Percentiles rank a stretch among this genome's conserved stretches.
Conservation (phyloP, 2,329 filamentous ascomycete species). For the Pseudogymnoascus sp. region DNA sequence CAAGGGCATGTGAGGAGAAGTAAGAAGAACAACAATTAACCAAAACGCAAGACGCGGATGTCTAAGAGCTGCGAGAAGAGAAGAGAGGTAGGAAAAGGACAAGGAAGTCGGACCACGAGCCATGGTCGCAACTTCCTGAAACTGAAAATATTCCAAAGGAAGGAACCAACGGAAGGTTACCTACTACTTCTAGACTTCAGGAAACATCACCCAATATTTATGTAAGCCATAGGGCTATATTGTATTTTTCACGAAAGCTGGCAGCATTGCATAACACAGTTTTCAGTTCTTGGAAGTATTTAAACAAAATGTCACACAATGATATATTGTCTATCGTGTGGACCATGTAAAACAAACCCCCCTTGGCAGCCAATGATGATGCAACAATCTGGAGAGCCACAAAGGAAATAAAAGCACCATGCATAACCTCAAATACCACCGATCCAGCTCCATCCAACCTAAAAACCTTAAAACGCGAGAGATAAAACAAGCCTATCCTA, state of each 20-base stretch:
- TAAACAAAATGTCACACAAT: neutral
- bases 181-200: neutral
- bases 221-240: neutral
- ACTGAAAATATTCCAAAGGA: neutral
- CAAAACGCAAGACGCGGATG: slow-evolving; percentile 19
- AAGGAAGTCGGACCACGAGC: slow-evolving; percentile 18
- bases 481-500: slow-evolving; percentile 6
- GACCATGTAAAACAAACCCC: neutral
- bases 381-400: slow-evolving; percentile 3
- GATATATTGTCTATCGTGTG: slow-evolving; percentile 8
- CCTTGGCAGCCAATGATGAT: neutral
- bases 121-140: neutral
- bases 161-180: neutral
- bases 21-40: slow-evolving; percentile 9
- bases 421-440: slow-evolving; percentile 22
- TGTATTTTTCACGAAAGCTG: neutral
- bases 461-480: slow-evolving; percentile 20
- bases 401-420: slow-evolving; percentile 22
- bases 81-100: slow-evolving; percentile 22
- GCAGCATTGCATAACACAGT: neutral
- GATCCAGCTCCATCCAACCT: slow-evolving; percentile 24
- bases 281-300: neutral
- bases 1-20: neutral
- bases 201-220: neutral
- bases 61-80: slow-evolving; percentile 21